A percentile compares a stretch with the other conserved stretches of the same genome.
Evolutionary conservation across 202 grass and related monocot genomes (phyloP).

Genomic region (Carex sylvatica): DNA sequence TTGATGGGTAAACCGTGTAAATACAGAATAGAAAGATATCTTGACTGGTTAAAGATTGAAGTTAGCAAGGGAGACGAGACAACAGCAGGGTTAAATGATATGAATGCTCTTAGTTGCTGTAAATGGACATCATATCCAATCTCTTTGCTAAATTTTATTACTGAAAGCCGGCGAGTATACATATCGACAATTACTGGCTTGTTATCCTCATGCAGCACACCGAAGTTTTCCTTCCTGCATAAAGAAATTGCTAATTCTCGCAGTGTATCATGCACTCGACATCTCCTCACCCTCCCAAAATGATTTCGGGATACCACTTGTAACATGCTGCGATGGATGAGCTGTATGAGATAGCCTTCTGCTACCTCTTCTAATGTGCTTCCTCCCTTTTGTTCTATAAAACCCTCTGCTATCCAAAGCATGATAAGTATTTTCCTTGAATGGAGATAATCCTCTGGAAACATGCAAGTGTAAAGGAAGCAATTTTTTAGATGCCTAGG

Average conservation of each 20-base stretch:
- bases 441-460: conserved; percentile 28
- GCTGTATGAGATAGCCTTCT: conserved; percentile 30
- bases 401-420: conserved; percentile 39
- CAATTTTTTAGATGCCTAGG: conserved; percentile 33
- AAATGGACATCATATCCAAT: neutral
- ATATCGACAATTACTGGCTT: neutral
- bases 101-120: conserved; percentile 11
- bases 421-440: conserved; percentile 33
- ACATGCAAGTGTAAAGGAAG: conserved; percentile 36
- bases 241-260: conserved; percentile 16
- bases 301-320: conserved; percentile 27
- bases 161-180: conserved; percentile 21
- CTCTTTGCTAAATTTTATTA: conserved; percentile 5
- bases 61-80: neutral
- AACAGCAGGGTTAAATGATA: conserved; percentile 10
- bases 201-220: conserved; percentile 8
- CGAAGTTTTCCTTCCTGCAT: conserved; percentile 9
- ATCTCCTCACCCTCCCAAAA: conserved; percentile 23
- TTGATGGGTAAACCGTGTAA: conserved; percentile 10
- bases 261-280: conserved; percentile 30
- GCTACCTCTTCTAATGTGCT: conserved; percentile 36
- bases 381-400: conserved; percentile 11
- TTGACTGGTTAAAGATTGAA: neutral
- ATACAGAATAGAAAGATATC: conserved; percentile 25
- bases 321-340: conserved; percentile 28